Percentiles rank a stretch among this genome's conserved stretches.
phyloP scores from a whole-genome alignment of 768 basidiomycete genomes.

The Rickenella mellea region DNA sequence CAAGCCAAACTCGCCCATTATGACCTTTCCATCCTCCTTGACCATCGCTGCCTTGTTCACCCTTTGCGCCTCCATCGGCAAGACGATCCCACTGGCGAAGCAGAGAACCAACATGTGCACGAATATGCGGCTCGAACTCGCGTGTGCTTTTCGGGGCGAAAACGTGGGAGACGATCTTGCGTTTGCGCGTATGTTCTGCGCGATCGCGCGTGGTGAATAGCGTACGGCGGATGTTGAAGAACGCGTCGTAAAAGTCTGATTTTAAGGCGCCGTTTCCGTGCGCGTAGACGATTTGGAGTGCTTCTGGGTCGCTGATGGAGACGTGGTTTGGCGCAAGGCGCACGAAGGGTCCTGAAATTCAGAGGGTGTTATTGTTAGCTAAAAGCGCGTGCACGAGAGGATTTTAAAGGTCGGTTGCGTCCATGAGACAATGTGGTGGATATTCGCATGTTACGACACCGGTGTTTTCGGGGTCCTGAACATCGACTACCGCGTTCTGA shows the following conservation, averaged over 20 bases:
- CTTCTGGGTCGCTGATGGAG: constrained; percentile 70
- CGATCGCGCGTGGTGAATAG: constrained; percentile 77
- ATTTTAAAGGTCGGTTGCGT: too few species aligned
- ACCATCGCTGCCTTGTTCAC: constrained; percentile 49
- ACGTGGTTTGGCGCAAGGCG: constrained; percentile 72
- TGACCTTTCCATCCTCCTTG: constrained; percentile 51
- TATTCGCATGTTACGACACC: background rate
- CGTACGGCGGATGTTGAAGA: constrained; percentile 65
- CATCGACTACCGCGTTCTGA: too few species aligned
- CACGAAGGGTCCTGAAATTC: constrained; percentile 48
- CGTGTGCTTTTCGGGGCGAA: constrained; percentile 79
- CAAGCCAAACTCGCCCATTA: constrained; percentile 61
- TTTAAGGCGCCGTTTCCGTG: constrained; percentile 82
- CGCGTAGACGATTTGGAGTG: constrained; percentile 66
- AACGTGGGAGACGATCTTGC: constrained; percentile 84
- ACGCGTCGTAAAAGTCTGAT: constrained; percentile 64
- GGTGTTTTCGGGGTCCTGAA: too few species aligned
- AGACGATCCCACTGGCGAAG: constrained; percentile 71
- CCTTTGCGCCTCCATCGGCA: constrained; percentile 43
- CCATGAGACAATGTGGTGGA: too few species aligned
- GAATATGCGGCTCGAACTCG: constrained; percentile 78
- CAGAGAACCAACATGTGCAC: constrained; percentile 46
- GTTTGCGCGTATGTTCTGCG: constrained; percentile 73
- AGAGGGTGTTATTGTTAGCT: too few species aligned
- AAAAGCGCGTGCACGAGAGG: too few species aligned